phyloP scores from a whole-genome alignment of 2,329 filamentous ascomycete genomes.

The Harringtonia lauricola region DNA sequence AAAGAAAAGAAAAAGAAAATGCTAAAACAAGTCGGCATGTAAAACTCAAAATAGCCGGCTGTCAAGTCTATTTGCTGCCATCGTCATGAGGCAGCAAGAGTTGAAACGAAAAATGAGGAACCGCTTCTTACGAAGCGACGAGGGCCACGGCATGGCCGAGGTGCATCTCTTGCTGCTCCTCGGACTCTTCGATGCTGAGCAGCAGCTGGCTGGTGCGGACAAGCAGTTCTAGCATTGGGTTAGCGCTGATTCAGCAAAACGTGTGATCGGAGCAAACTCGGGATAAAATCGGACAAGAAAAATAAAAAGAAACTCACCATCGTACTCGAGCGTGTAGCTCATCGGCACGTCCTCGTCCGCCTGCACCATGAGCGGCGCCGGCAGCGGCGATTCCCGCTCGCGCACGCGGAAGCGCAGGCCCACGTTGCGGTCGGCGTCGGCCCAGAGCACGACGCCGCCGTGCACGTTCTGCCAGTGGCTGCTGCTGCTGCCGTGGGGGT shows the following conservation, averaged over 20 bases:
- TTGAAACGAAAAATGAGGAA: too few relatives aligned
- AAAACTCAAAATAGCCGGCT: background rate
- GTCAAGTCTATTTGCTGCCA: slow-evolving; percentile 29
- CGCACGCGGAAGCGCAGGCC: slow-evolving; percentile 58
- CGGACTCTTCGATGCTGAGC: slow-evolving; percentile 53
- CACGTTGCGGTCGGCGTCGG: slow-evolving; percentile 48
- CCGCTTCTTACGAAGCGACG: too few relatives aligned
- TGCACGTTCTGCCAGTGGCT: slow-evolving; percentile 8
- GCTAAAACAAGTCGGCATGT: background rate
- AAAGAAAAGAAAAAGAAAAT: background rate
- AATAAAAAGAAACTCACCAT: too few relatives aligned
- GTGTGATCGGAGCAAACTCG: too few relatives aligned
- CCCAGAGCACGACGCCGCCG: slow-evolving; percentile 50
- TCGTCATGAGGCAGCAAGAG: slow-evolving; percentile 26
- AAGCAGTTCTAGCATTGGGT: slow-evolving; percentile 40
- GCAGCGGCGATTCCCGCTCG: slow-evolving; percentile 30
- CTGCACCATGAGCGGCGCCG: slow-evolving; percentile 29
- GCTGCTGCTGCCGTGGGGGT: slow-evolving; percentile 3
- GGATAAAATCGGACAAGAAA: too few relatives aligned
- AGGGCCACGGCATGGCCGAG: slow-evolving; percentile 25
- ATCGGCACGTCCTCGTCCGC: slow-evolving; percentile 56
- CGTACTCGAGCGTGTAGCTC: slow-evolving; percentile 59
- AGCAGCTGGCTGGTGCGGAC: slow-evolving; percentile 54
- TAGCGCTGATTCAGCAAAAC: background rate
- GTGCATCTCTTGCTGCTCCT: slow-evolving; percentile 46